A percentile compares a stretch with the other conserved stretches of the same genome.
phyloP scores from a whole-genome alignment of 192 early-diverging fungal genomes.

The Diversispora eburnea region DNA sequence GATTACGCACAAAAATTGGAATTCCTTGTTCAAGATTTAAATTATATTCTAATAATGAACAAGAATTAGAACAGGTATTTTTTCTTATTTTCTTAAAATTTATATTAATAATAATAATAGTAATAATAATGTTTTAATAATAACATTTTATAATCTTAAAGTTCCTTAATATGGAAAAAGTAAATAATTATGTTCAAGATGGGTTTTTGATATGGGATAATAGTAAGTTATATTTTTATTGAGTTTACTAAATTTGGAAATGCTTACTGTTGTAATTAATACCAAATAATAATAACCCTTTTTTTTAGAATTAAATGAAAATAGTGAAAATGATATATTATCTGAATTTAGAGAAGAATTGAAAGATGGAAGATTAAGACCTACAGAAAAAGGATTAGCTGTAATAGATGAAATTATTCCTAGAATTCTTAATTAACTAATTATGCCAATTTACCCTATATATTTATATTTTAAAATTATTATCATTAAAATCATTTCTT shows the following conservation, averaged over 20 bases:
- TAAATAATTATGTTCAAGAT: constrained; percentile 20
- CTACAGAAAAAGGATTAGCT: constrained; percentile 50
- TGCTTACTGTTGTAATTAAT: too few relatives aligned
- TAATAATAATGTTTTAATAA: too few relatives aligned
- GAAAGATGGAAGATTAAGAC: constrained; percentile 34
- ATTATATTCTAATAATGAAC: constrained; percentile 25
- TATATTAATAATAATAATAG: too few relatives aligned
- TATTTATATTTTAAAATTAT: too few relatives aligned
- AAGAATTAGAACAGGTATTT: constrained; percentile 42
- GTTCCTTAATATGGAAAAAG: constrained; percentile 18
- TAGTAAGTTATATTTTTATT: not conserved
- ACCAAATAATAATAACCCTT: too few relatives aligned
- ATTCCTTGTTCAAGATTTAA: constrained; percentile 35
- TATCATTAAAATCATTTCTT: too few relatives aligned
- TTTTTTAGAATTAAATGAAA: not conserved
- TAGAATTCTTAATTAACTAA: constrained; percentile 30
- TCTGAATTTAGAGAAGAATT: constrained; percentile 27
- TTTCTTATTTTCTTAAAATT: not conserved
- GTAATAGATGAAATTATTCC: constrained; percentile 49
- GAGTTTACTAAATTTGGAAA: too few relatives aligned
- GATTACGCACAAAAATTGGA: constrained; percentile 47
- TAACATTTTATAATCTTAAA: not conserved
- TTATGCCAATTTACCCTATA: not conserved
- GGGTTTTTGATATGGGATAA: constrained; percentile 26
- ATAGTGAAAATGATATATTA: constrained; percentile 19